Percentiles rank a stretch among this genome's conserved stretches.
These are phyloP conservation scores for Monsonia emarginata DNA, from an alignment of 441 rosid genomes.

Conservation along the genomic window DNA sequence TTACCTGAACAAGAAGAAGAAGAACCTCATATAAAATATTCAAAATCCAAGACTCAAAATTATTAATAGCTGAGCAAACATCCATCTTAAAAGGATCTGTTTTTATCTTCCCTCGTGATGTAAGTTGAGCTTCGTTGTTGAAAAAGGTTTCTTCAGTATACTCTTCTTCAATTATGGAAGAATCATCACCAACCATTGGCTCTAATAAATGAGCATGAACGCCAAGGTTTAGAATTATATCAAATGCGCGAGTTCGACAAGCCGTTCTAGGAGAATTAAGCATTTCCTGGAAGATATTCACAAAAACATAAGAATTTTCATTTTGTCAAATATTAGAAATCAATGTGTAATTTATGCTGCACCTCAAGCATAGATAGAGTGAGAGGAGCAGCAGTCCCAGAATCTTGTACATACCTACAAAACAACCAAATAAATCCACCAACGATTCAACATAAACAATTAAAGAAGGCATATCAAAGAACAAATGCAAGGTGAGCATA, in stretches of 20 bases:
- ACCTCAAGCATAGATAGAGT: conserved; percentile 95
- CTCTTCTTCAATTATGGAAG: conserved; percentile 77
- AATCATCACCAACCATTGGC: conserved; percentile 58
- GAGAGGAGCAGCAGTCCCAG: conserved; percentile 96
- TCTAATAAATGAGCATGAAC: conserved; percentile 92
- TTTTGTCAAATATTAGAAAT: conserved; percentile 13
- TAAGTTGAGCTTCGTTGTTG: conserved; percentile 48
- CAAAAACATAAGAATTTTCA: conserved; percentile 20
- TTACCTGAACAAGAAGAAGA: conserved; percentile 94
- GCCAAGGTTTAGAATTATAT: conserved; percentile 88
- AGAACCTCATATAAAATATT: conserved; percentile 82
- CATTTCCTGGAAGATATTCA: conserved; percentile 61
- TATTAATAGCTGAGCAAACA: conserved; percentile 55
- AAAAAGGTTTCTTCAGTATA: conserved; percentile 59
- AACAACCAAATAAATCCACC: conserved; percentile 17
- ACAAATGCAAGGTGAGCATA: neutral
- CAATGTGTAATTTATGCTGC: conserved; percentile 20
- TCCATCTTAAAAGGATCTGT: conserved; percentile 41
- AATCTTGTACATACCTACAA: conserved; percentile 87
- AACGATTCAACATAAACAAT: neutral
- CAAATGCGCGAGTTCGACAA: conserved; percentile 87
- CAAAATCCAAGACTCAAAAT: conserved; percentile 85
- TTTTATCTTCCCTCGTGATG: conserved; percentile 39
- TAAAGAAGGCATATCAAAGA: neutral
- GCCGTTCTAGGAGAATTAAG: conserved; percentile 67